Percentiles rank a stretch among this genome's conserved stretches.
phyloP scores from a whole-genome alignment of 1,284 basidiomycete species.

The Amanita bisporigera region DNA sequence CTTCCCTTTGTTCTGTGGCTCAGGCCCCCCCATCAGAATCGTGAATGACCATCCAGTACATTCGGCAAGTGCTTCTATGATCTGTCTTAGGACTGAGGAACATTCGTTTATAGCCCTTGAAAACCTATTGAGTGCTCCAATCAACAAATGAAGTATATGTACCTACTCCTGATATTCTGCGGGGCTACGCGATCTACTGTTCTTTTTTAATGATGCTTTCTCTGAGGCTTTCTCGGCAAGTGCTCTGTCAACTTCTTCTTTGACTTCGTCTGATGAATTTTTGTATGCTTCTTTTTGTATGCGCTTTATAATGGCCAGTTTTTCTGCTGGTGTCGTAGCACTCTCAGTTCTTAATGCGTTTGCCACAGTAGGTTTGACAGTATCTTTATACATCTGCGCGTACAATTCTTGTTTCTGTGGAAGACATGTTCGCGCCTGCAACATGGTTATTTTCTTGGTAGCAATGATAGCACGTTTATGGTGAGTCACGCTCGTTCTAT shows the following conservation, averaged over 20 bases:
- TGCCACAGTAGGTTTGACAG: neutral
- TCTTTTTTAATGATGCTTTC: neutral
- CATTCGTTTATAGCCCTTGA: neutral
- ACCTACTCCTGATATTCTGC: neutral
- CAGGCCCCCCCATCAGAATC: neutral
- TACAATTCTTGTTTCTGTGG: neutral
- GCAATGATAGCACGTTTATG: neutral
- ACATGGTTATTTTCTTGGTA: neutral
- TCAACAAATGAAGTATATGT: neutral
- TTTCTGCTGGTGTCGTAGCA: neutral
- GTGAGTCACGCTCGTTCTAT: neutral
- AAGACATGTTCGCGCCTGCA: neutral
- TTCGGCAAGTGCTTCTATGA: neutral
- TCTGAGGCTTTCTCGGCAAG: neutral
- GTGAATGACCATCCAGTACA: constrained; percentile 6
- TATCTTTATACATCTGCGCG: neutral
- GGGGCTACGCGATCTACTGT: neutral
- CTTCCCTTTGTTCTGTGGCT: neutral
- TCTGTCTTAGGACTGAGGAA: neutral
- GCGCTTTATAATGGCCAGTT: neutral
- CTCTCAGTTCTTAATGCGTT: neutral
- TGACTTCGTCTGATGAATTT: neutral
- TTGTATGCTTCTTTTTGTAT: neutral
- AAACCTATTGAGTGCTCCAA: neutral
- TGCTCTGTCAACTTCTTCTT: neutral